Percentiles rank a stretch among this genome's conserved stretches.
These are phyloP conservation scores for Pachyrhizus erosus DNA, from an alignment of 306 rosid species.

Conservation along the genomic window DNA sequence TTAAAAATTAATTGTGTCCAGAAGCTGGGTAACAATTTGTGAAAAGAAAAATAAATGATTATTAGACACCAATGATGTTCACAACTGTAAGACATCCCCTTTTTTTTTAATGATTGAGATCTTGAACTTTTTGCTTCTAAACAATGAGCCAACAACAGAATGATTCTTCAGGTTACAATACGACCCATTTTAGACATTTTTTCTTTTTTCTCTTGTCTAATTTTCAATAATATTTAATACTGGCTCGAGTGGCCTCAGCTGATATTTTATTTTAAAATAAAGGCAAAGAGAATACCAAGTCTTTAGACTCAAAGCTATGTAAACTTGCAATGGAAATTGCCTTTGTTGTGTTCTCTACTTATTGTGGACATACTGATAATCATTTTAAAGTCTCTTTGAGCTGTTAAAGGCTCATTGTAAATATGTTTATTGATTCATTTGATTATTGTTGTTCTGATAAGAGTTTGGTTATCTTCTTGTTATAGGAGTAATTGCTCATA, in stretches of 20 bases:
- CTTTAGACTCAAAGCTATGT: not conserved
- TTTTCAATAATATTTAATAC: not conserved
- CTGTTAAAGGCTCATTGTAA: conserved; percentile 4
- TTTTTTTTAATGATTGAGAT: conserved; percentile 1
- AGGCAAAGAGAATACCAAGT: not conserved
- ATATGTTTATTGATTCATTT: conserved; percentile 20
- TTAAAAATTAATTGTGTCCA: conserved; percentile 9
- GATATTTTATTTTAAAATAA: conserved; percentile 5
- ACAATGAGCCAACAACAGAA: not conserved
- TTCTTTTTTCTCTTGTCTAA: not conserved
- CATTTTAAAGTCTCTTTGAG: conserved; percentile 15
- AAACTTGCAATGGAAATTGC: not conserved
- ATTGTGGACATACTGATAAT: not conserved
- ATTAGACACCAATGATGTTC: not conserved
- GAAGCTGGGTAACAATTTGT: conserved; percentile 1
- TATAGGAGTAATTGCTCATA: not conserved
- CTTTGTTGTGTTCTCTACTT: not conserved
- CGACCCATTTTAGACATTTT: not conserved
- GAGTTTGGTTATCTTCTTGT: conserved; percentile 9
- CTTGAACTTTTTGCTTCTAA: not conserved
- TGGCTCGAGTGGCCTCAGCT: not conserved
- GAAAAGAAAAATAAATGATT: conserved; percentile 22
- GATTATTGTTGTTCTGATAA: conserved; percentile 11
- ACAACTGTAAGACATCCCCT: not conserved
- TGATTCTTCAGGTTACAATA: not conserved